These are phyloP conservation scores for Didymella segeticola DNA, from an alignment of 2,329 filamentous ascomycete genomes.

Conservation along the genomic window DNA sequence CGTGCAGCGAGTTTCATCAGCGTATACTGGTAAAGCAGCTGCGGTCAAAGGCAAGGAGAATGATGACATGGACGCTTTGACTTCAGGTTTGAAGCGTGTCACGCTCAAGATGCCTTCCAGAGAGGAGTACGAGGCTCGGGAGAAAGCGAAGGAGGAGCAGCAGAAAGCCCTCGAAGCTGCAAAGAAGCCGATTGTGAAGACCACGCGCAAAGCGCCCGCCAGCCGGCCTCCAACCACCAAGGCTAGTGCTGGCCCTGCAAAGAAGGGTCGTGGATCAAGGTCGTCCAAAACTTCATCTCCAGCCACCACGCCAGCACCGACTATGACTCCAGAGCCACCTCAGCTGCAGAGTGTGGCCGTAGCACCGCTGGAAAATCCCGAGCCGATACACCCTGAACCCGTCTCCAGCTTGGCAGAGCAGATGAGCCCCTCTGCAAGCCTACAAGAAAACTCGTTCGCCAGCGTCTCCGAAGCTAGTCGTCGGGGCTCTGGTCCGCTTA, in stretches of 20 bases:
- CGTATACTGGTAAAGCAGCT: conserved; percentile 35
- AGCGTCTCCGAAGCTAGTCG: conserved; percentile 15
- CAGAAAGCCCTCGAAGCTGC: conserved; percentile 45
- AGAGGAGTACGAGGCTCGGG: conserved; percentile 63
- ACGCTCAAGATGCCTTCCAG: conserved; percentile 65
- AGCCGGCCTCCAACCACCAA: conserved; percentile 27
- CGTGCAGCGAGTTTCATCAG: conserved; percentile 52
- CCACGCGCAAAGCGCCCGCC: conserved; percentile 29
- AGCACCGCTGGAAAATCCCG: conserved; percentile 37
- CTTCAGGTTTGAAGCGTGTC: conserved; percentile 62
- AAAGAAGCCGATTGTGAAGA: conserved; percentile 43
- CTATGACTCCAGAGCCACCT: conserved; percentile 45
- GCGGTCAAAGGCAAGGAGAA: conserved; percentile 36
- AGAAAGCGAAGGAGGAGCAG: conserved; percentile 54
- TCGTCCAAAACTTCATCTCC: conserved; percentile 37
- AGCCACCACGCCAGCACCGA: conserved; percentile 45
- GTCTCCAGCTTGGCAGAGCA: conserved; percentile 14
- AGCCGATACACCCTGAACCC: conserved; percentile 30
- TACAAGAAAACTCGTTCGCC: not conserved
- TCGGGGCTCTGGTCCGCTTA: conserved; percentile 26
- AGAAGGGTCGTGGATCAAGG: conserved; percentile 39
- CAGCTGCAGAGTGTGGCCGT: conserved; percentile 29
- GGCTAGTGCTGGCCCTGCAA: conserved; percentile 12
- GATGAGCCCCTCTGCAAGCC: not conserved
- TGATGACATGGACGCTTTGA: conserved; percentile 56